Evolutionary conservation across 2,329 filamentous ascomycete species (phyloP).

Genomic region (Fusarium udum): DNA sequence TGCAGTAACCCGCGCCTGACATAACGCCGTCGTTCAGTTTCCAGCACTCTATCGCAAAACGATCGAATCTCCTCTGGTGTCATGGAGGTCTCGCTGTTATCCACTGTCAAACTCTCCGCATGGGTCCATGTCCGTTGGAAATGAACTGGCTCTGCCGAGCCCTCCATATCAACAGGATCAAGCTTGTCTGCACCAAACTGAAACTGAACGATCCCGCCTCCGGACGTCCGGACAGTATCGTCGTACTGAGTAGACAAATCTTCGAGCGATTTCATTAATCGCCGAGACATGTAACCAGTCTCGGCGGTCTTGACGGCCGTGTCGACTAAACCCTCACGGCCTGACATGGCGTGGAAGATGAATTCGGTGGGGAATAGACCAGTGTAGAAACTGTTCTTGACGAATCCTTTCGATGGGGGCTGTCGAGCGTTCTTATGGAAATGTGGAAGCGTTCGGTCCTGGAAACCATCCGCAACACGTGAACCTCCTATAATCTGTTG

Average conservation of each 20-base stretch:
- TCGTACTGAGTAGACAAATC: constrained; percentile 95
- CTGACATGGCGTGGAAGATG: constrained; percentile 97
- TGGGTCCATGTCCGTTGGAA: constrained; percentile 93
- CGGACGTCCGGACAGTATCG: constrained; percentile 91
- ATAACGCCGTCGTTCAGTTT: constrained; percentile 60
- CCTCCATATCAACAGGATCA: constrained; percentile 98
- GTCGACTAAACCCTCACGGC: constrained; percentile 97
- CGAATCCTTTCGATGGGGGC: constrained; percentile 96
- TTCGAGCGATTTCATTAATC: constrained; percentile 97
- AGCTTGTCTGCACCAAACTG: constrained; percentile 96
- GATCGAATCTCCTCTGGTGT: constrained; percentile 77
- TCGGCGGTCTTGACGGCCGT: constrained; percentile 99
- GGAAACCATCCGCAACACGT: constrained; percentile 95
- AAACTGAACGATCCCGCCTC: constrained; percentile 91
- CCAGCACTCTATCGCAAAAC: constrained; percentile 74
- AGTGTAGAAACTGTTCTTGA: constrained; percentile 96
- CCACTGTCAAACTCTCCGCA: constrained; percentile 77
- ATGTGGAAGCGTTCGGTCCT: constrained; percentile 92
- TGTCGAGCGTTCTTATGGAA: constrained; percentile 93
- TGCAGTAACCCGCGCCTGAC: not conserved
- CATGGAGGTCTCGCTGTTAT: constrained; percentile 78
- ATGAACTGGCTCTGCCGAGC: constrained; percentile 88
- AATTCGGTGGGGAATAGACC: constrained; percentile 92
- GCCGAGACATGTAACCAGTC: constrained; percentile 98
- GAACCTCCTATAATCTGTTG: constrained; percentile 97